Percentiles rank a stretch among this genome's conserved stretches.
Evolutionary conservation across 768 basidiomycete species (phyloP).

Genomic region (Collybia mongolica): DNA sequence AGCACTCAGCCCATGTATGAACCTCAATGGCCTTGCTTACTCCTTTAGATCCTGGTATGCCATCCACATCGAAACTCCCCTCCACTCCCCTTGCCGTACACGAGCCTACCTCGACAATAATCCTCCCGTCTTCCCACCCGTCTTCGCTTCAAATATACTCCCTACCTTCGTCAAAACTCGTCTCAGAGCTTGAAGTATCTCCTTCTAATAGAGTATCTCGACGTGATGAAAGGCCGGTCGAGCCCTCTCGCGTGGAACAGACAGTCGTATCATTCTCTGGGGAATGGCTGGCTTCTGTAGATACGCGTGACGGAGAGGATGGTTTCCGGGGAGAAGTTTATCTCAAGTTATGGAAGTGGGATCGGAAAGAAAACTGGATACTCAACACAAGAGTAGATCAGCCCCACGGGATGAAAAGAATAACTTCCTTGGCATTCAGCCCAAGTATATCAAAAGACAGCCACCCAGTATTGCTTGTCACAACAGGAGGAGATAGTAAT

Average conservation of each 20-base stretch:
- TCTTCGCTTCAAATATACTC: slow-evolving; percentile 94
- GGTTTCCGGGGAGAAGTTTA: slow-evolving; percentile 67
- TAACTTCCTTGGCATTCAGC: slow-evolving; percentile 72
- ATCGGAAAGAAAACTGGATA: slow-evolving; percentile 59
- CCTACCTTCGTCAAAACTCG: slow-evolving; percentile 61
- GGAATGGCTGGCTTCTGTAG: slow-evolving; percentile 91
- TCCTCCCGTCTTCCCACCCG: slow-evolving; percentile 92
- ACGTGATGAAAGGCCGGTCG: slow-evolving; percentile 72
- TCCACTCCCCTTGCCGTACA: slow-evolving; percentile 76
- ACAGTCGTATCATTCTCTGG: slow-evolving; percentile 66
- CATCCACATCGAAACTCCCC: slow-evolving; percentile 37
- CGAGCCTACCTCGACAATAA: slow-evolving; percentile 65
- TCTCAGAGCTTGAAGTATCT: slow-evolving; percentile 89
- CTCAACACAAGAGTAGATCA: slow-evolving; percentile 89
- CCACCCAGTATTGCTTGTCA: slow-evolving; percentile 52
- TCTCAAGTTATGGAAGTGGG: slow-evolving; percentile 93
- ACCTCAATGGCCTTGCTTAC: not conserved
- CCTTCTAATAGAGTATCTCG: slow-evolving; percentile 90
- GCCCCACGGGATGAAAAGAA: slow-evolving; percentile 69
- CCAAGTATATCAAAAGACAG: slow-evolving; percentile 32
- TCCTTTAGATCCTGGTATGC: slow-evolving; percentile 30
- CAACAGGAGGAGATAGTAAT: slow-evolving; percentile 70
- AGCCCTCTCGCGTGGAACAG: slow-evolving; percentile 73
- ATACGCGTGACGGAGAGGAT: slow-evolving; percentile 68
- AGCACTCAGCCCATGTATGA: not conserved